Evolutionary conservation across 2,329 filamentous ascomycete genomes (phyloP).

Genomic region (Metarhizium robertsii): DNA sequence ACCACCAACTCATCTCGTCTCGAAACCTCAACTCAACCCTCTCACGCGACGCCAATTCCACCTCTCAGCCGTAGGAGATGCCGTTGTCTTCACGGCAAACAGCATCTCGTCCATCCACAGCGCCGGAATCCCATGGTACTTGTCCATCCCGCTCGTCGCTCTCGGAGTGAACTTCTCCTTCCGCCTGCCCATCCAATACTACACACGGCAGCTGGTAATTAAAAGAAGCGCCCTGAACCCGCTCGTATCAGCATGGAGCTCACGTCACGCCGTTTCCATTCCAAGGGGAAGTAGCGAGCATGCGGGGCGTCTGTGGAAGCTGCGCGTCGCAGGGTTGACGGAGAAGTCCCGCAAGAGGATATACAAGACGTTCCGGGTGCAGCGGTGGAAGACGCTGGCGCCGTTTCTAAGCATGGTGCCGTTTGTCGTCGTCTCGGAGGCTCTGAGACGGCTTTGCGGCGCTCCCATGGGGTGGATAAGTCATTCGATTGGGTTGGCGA

Average conservation of each 20-base stretch:
- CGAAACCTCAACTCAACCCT: neutral
- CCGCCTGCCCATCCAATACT: slow-evolving; percentile 37
- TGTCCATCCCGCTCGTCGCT: slow-evolving; percentile 44
- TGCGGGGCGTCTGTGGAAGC: slow-evolving; percentile 11
- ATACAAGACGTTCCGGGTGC: slow-evolving; percentile 30
- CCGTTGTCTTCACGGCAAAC: slow-evolving; percentile 30
- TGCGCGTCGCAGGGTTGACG: slow-evolving; percentile 15
- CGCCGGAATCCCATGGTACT: slow-evolving; percentile 41
- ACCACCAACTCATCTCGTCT: neutral
- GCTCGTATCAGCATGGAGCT: slow-evolving; percentile 22
- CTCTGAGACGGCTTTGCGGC: slow-evolving; percentile 35
- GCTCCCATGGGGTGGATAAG: slow-evolving; percentile 22
- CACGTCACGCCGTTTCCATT: slow-evolving; percentile 13
- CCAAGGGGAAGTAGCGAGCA: slow-evolving; percentile 4
- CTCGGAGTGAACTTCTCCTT: slow-evolving; percentile 33
- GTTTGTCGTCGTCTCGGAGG: slow-evolving; percentile 42
- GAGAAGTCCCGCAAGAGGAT: slow-evolving; percentile 23
- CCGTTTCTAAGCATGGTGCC: slow-evolving; percentile 33
- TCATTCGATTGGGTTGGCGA: slow-evolving; percentile 19
- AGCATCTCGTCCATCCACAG: slow-evolving; percentile 34
- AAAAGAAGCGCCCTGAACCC: slow-evolving; percentile 20
- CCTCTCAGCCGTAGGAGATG: slow-evolving; percentile 21
- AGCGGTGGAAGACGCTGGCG: slow-evolving; percentile 36
- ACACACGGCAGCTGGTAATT: slow-evolving; percentile 24
- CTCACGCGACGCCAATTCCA: slow-evolving; percentile 20